These are phyloP conservation scores for Penicillium crystallinum DNA, from an alignment of 495 filamentous ascomycete species.

Conservation along the genomic window DNA sequence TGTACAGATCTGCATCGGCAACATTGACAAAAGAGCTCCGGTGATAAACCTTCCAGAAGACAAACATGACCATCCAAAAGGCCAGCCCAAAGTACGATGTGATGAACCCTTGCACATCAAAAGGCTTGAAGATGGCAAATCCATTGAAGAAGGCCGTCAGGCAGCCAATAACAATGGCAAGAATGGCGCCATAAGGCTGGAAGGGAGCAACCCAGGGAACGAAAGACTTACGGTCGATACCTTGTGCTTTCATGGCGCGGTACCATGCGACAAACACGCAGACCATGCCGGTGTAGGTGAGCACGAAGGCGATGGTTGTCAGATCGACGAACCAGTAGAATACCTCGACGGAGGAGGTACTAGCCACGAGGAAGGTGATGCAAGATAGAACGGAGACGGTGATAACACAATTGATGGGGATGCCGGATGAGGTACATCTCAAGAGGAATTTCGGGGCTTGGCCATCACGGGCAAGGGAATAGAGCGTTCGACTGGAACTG, in stretches of 20 bases:
- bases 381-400: conserved; percentile 51
- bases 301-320: conserved; percentile 45
- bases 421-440: conserved; percentile 40
- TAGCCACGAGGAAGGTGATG: conserved; percentile 59
- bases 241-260: conserved; percentile 49
- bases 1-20: conserved; percentile 20
- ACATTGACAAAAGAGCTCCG: conserved; percentile 26
- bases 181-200: conserved; percentile 26
- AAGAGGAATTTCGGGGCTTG: conserved; percentile 53
- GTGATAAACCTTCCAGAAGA: conserved; percentile 30
- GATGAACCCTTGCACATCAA: conserved; percentile 29
- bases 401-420: conserved; percentile 56
- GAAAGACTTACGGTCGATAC: conserved; percentile 40
- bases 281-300: conserved; percentile 53
- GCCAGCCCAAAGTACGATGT: conserved; percentile 33
- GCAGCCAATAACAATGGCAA: conserved; percentile 21
- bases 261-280: conserved; percentile 54
- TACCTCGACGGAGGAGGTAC: conserved; percentile 46
- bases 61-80: conserved; percentile 28
- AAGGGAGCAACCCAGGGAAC: conserved; percentile 26
- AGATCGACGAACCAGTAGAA: conserved; percentile 57
- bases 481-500: conserved; percentile 66
- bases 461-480: conserved; percentile 64
- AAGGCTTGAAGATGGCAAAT: conserved; percentile 30
- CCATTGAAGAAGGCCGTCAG: conserved; percentile 27